Evolutionary conservation across 208 protist species (phyloP).

Genomic region (Crithidia mellificae): DNA sequence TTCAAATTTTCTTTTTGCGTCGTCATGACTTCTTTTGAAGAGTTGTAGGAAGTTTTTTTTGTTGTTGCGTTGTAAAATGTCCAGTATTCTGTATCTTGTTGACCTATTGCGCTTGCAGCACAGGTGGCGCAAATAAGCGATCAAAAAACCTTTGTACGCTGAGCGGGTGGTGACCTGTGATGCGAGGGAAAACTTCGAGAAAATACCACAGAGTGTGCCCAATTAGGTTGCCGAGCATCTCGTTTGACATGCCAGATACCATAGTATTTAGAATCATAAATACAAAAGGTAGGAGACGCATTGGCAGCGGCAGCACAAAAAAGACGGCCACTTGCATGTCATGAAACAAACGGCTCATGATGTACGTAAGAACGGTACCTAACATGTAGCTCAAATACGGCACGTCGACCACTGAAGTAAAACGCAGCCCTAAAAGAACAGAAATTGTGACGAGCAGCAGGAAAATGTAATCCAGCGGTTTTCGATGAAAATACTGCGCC

Average conservation of each 20-base stretch:
- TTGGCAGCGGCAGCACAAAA: constrained; percentile 50
- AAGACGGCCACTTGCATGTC: constrained; percentile 62
- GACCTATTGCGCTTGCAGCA: constrained; percentile 4
- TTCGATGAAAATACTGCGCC: constrained; percentile 65
- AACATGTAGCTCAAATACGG: constrained; percentile 62
- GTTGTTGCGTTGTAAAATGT: background rate
- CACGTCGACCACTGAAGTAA: constrained; percentile 44
- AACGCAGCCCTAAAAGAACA: constrained; percentile 57
- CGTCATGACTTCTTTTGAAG: too few species aligned
- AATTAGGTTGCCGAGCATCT: constrained; percentile 56
- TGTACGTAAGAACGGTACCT: constrained; percentile 66
- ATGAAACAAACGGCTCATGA: constrained; percentile 65
- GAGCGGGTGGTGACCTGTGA: constrained; percentile 67
- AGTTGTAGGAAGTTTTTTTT: background rate
- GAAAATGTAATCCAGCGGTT: constrained; percentile 69
- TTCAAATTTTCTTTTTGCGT: too few species aligned
- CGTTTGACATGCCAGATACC: constrained; percentile 31
- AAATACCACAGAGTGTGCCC: constrained; percentile 84
- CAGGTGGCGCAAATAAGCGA: constrained; percentile 16
- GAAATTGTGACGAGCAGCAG: constrained; percentile 46
- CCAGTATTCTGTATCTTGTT: too few species aligned
- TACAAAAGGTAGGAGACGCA: constrained; percentile 60
- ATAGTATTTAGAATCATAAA: constrained; percentile 44
- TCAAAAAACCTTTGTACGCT: constrained; percentile 49
- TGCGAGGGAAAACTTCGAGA: constrained; percentile 85